These are phyloP conservation scores for Alternaria sp. DNA, from an alignment of 2,329 filamentous ascomycete genomes.

Conservation along the genomic window DNA sequence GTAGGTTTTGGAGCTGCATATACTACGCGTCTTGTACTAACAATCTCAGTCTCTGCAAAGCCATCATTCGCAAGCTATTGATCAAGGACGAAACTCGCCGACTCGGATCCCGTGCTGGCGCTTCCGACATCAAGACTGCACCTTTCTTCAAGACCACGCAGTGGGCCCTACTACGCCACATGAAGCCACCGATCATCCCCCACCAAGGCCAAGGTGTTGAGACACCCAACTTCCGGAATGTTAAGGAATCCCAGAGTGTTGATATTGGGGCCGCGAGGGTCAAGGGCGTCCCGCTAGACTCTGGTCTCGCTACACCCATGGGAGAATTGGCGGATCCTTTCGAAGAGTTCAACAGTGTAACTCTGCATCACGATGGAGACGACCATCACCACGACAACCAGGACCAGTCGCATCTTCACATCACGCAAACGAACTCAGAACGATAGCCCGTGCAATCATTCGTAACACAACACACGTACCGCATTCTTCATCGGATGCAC, in stretches of 20 bases:
- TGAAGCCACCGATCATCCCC: slow-evolving; percentile 97
- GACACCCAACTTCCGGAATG: slow-evolving; percentile 95
- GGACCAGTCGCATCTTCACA: slow-evolving; percentile 33
- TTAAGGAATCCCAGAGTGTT: slow-evolving; percentile 96
- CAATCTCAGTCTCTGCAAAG: slow-evolving; percentile 83
- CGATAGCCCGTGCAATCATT: slow-evolving; percentile 24
- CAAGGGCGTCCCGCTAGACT: slow-evolving; percentile 87
- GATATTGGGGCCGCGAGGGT: slow-evolving; percentile 69
- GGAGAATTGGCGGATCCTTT: slow-evolving; percentile 88
- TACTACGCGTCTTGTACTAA: slow-evolving; percentile 40
- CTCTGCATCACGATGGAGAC: slow-evolving; percentile 94
- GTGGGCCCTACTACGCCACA: slow-evolving; percentile 96
- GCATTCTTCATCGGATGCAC: slow-evolving; percentile 24
- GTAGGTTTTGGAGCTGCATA: slow-evolving; percentile 67
- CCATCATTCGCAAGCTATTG: slow-evolving; percentile 90
- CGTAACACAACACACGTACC: not conserved
- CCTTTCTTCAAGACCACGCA: slow-evolving; percentile 96
- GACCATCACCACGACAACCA: slow-evolving; percentile 60
- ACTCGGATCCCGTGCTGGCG: slow-evolving; percentile 90
- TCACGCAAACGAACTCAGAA: slow-evolving; percentile 35
- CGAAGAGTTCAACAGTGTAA: slow-evolving; percentile 98
- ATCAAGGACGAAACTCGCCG: slow-evolving; percentile 98
- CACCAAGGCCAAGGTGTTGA: slow-evolving; percentile 89
- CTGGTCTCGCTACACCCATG: slow-evolving; percentile 82
- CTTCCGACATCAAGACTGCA: slow-evolving; percentile 94